Percentiles rank a stretch among this genome's conserved stretches.
These are phyloP conservation scores for Pseudoturritis turrita DNA, from an alignment of 345 rosid species.

Conservation along the genomic window DNA sequence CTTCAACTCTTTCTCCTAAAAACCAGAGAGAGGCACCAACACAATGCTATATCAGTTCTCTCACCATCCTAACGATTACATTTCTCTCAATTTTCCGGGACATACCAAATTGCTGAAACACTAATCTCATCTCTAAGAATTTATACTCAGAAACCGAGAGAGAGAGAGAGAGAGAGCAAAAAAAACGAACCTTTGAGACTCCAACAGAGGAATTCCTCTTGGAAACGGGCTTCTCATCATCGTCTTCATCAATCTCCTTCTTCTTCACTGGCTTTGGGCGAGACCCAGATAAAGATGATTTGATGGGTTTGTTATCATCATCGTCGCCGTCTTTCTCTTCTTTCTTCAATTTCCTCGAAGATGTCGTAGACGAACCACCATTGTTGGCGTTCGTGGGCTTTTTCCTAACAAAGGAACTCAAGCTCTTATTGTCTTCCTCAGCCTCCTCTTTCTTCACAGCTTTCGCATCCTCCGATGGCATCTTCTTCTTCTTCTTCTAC, in stretches of 20 bases:
- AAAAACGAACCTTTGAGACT: conserved; percentile 42
- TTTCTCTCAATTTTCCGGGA: neutral
- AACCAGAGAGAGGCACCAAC: conserved; percentile 7
- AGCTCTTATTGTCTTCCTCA: conserved; percentile 39
- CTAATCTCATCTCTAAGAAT: neutral
- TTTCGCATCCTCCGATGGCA: conserved; percentile 61
- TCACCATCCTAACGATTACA: conserved; percentile 3
- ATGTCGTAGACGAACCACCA: conserved; percentile 32
- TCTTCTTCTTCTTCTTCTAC: conserved; percentile 25
- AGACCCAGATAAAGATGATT: conserved; percentile 25
- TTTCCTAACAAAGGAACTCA: conserved; percentile 52
- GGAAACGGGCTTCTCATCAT: conserved; percentile 45
- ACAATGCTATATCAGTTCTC: neutral
- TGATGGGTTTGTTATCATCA: conserved; percentile 23
- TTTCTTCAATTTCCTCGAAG: conserved; percentile 45
- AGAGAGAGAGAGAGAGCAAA: neutral
- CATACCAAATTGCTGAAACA: neutral
- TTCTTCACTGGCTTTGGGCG: conserved; percentile 37
- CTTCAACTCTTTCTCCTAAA: conserved; percentile 40
- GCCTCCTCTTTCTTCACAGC: conserved; percentile 33
- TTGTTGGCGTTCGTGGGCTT: conserved; percentile 34
- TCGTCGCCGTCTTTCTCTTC: conserved; percentile 38
- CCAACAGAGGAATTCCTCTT: conserved; percentile 35
- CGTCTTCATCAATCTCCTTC: conserved; percentile 38
- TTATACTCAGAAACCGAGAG: neutral